Percentiles rank a stretch among this genome's conserved stretches.
Conservation (phyloP, 2,329 filamentous ascomycete genomes). For the Coniosporium tulheliwenetii region DNA sequence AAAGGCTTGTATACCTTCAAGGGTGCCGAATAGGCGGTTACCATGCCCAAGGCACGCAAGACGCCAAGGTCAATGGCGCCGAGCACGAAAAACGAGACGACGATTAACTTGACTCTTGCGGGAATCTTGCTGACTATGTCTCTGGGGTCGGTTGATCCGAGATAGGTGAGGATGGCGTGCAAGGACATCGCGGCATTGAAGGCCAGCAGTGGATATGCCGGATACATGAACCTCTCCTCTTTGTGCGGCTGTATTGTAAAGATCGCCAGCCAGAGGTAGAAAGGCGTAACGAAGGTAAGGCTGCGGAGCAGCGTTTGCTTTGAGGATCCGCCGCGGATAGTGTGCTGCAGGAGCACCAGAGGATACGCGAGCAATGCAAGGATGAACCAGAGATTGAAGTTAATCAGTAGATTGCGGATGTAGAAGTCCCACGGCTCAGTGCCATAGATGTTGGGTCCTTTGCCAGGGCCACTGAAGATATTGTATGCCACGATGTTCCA, state of each 20-base stretch:
- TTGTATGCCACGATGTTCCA: constrained; percentile 96
- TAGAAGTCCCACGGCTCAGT: constrained; percentile 98
- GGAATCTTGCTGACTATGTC: constrained; percentile 57
- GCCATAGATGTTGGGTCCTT: constrained; percentile 82
- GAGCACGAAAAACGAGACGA: constrained; percentile 45
- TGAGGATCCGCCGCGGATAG: constrained; percentile 43
- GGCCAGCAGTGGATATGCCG: constrained; percentile 77
- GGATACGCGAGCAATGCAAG: constrained; percentile 63
- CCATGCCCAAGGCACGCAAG: constrained; percentile 59
- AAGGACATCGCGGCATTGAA: constrained; percentile 76
- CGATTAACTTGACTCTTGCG: constrained; percentile 51
- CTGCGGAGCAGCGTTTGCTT: constrained; percentile 59
- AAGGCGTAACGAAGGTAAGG: constrained; percentile 64
- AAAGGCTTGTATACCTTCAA: constrained; percentile 55
- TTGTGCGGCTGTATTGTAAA: constrained; percentile 93
- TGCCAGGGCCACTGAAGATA: constrained; percentile 63
- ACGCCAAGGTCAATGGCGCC: constrained; percentile 50
- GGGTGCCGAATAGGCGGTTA: constrained; percentile 72
- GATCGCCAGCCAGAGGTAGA: constrained; percentile 88
- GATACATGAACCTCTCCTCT: constrained; percentile 98
- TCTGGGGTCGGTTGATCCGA: constrained; percentile 56
- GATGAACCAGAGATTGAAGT: constrained; percentile 91
- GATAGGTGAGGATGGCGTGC: constrained; percentile 60
- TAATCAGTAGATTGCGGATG: constrained; percentile 74
- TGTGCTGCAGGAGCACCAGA: constrained; percentile 57